Evolutionary conservation across 805 yeast genomes (phyloP), one percentile per base, ranked within the genome.

Genomic region (Saccharomycopsis fodiens): DNA sequence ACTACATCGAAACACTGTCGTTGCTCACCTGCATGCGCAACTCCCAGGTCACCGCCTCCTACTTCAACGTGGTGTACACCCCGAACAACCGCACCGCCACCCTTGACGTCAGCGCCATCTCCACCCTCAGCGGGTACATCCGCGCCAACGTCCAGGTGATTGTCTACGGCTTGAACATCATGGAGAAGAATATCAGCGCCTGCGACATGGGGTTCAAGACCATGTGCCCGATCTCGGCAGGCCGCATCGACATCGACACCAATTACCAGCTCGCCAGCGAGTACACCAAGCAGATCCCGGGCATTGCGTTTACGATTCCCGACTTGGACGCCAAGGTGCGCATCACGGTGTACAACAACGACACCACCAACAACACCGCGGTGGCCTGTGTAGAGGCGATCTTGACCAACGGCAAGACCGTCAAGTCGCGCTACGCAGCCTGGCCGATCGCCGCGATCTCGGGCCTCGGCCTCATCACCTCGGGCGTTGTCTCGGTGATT

Each of bases 401-500:
- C 12, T 69, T 93, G 46, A 66, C 84, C 19, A 93, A 93, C 63
- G 96, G 93, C 47, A 88, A 85, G 58, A 89, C 97, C 1, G 98
- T 93, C 22, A 94, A 88, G 64, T 86, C 96, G 21, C 79, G 78
- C 56, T 88, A 82, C 54, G 96, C 93, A 2, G 76, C 94, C 3
- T 91, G 98, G 98, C 95, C 95, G 7, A 83, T 93, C 54, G 97
- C 96, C 3, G 89, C 87, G 19, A 74, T 93, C 36, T 78, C 96
- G 2, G 94, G 95, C 41, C 61, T 86, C 38, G 97, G 97, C 50
- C 74, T 93, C 41, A 61, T 88, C 39, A 82, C 94, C 3, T 85
- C 97, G 1, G 96, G 95, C 20, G 74, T 87, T 46, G 79, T 87
- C 30, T 85, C 96, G 0, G 79, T 88, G 35, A 72, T 83, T 53